Base-by-base conservation (phyloP, 106 monocot genomes). In the Agapanthus africanus region DNA sequence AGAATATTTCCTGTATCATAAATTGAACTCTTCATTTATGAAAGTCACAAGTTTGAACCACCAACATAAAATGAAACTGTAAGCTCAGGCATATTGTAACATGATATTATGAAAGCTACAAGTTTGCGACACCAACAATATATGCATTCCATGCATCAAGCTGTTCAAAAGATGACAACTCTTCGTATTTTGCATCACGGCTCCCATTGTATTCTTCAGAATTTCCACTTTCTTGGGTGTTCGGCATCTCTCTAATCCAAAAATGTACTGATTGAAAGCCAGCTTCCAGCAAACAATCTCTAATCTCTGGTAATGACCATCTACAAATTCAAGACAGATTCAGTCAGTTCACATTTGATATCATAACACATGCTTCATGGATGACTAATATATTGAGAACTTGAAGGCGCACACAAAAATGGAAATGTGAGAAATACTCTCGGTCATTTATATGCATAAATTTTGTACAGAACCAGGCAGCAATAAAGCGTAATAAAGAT, bases 91-190 rank as follows among this genome's bases (percentile, higher is more conserved):
- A 22, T 21, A n/a, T 16, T 39, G 23, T 39, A n/a, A 18, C 38
- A 6, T 26, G 18, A 42, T 31, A 42, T 41, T 44, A 15, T 28
- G 16, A 50, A 31, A 50, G 50, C 37, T 75, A 69, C 30, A 72
- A 37, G 56, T 84, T 89, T 64, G 88, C 76, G 22, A 85, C 80
- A 64, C 67, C 89, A 67, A 97, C 84, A 40, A 89, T 70, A 62
- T 97, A 97, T 26, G 88, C 92, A 74, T 97, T 97, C 97, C 97
- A 97, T 56, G 97, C 82, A 81, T 97, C 97, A 59, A 33, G 72
- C 59, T 97, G 97, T 37, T 68, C 63, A 51, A 97, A 92, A 32
- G 82, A 73, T 19, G 80, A 69, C 16, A 59, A 19, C 57, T 89
- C 92, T 70, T 87, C 84, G 33, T 97, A 92, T 50, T 84, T 97